These are phyloP conservation scores for Fusarium graminum DNA, from an alignment of 2,329 filamentous ascomycete species.

Conservation along the genomic window DNA sequence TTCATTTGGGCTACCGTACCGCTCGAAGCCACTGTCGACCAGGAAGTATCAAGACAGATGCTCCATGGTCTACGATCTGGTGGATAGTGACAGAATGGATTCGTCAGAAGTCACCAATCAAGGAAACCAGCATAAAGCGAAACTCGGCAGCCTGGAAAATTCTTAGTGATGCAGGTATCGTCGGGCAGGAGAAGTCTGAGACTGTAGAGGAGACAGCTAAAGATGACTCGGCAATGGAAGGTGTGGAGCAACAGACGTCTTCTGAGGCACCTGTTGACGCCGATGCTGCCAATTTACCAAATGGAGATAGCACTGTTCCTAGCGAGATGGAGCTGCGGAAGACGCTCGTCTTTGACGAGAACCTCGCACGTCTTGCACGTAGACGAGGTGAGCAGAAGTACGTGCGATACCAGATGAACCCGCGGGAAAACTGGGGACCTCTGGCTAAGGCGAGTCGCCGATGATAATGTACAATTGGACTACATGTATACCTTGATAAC, in stretches of 20 bases:
- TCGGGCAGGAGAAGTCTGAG: constrained; percentile 52
- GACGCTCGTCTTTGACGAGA: constrained; percentile 79
- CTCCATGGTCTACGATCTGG: constrained; percentile 91
- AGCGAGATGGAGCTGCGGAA: constrained; percentile 65
- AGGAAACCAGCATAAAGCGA: constrained; percentile 76
- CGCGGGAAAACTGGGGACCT: constrained; percentile 93
- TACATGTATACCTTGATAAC: neutral
- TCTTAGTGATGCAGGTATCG: constrained; percentile 60
- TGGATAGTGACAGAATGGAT: constrained; percentile 94
- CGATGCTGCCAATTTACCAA: constrained; percentile 29
- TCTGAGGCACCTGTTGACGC: constrained; percentile 10
- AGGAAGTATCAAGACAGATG: constrained; percentile 93
- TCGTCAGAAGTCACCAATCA: constrained; percentile 82
- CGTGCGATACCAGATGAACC: constrained; percentile 90
- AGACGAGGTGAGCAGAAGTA: constrained; percentile 77
- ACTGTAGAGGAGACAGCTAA: constrained; percentile 31
- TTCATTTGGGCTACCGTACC: constrained; percentile 82
- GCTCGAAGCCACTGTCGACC: constrained; percentile 90
- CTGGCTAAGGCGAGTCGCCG: constrained; percentile 71
- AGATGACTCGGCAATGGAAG: constrained; percentile 55
- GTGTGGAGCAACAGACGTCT: constrained; percentile 52
- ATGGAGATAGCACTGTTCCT: constrained; percentile 33
- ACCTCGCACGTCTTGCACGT: constrained; percentile 77
- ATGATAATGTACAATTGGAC: constrained; percentile 42
- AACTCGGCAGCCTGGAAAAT: constrained; percentile 80